These are phyloP conservation scores for Coix lacrymajobi DNA, from an alignment of 176 grass and related monocot genomes.

Conservation along the genomic window DNA sequence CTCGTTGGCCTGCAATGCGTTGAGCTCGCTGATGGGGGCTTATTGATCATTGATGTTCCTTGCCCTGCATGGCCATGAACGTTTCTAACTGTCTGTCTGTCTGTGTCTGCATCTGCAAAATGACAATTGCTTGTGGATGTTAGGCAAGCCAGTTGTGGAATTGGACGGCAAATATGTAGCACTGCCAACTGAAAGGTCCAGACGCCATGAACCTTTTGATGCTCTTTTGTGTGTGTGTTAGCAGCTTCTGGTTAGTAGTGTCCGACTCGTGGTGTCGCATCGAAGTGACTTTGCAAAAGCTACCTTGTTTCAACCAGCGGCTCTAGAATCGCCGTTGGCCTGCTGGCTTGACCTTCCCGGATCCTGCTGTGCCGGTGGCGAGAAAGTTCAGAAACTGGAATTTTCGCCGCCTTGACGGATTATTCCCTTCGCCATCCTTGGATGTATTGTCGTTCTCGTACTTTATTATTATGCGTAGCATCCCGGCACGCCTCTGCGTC, in stretches of 20 bases:
- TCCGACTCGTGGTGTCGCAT: neutral
- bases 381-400: constrained; percentile 1
- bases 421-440: neutral
- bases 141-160: neutral
- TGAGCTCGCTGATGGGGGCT: neutral
- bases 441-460: neutral
- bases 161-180: neutral
- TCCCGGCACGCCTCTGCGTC: neutral
- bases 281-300: neutral
- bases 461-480: neutral
- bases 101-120: neutral
- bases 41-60: neutral
- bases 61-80: neutral
- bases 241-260: neutral
- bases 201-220: neutral
- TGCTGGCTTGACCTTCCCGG: neutral
- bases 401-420: neutral
- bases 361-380: neutral
- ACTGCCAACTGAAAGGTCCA: neutral
- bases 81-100: neutral
- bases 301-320: neutral
- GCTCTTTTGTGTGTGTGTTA: neutral
- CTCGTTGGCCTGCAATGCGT: neutral
- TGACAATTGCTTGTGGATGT: neutral
- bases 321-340: neutral